These are phyloP conservation scores for Penicillium sp. DNA, from an alignment of 2,329 filamentous ascomycete species.

Conservation along the genomic window DNA sequence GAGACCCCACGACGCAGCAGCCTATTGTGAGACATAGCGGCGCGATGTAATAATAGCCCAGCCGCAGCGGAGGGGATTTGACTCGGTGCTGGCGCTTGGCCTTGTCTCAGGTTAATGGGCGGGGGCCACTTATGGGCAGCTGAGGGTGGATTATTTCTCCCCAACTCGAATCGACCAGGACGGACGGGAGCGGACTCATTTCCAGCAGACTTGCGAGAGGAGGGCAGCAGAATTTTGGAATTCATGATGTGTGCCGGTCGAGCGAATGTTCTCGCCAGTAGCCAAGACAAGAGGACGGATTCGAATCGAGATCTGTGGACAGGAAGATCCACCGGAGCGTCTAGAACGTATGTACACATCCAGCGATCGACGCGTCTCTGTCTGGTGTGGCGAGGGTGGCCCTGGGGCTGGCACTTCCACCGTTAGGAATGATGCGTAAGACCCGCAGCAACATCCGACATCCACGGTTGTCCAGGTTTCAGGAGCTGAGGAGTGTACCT, in stretches of 20 bases:
- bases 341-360: constrained; percentile 15
- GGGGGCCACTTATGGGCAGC: background rate
- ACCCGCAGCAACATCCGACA: constrained; percentile 5
- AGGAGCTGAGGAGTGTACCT: background rate
- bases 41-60: constrained; percentile 10
- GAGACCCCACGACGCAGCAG: no score
- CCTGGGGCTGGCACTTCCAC: no score
- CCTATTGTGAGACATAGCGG: background rate
- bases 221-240: background rate
- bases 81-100: constrained; percentile 13
- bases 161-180: no score
- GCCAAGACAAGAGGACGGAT: constrained; percentile 1
- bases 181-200: no score
- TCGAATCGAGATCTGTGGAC: constrained; percentile 10
- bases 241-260: background rate
- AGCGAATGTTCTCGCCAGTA: background rate
- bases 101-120: constrained; percentile 27
- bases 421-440: background rate
- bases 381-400: constrained; percentile 11
- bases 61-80: background rate
- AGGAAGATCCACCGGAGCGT: constrained; percentile 15
- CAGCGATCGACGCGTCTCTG: constrained; percentile 14
- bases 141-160: background rate
- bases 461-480: constrained; percentile 10
- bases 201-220: no score